Evolutionary conservation across 305 asterid species (phyloP).

Genomic region (Fraxinus latifolia): DNA sequence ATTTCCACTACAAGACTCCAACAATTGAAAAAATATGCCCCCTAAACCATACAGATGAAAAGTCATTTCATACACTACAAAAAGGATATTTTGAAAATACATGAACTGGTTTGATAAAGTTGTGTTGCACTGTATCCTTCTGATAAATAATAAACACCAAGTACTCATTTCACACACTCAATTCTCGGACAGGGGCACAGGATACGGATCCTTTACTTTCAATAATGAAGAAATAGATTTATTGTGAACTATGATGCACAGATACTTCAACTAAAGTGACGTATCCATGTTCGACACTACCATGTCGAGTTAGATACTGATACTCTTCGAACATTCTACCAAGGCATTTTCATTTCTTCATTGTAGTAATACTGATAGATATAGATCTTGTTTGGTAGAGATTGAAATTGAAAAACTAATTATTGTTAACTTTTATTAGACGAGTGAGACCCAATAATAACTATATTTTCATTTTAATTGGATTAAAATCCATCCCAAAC

Average conservation of each 20-base stretch:
- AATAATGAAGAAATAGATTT: not conserved
- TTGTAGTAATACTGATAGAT: not conserved
- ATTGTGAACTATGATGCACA: not conserved
- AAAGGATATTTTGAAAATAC: not conserved
- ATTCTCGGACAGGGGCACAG: not conserved
- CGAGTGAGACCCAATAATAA: too few relatives aligned
- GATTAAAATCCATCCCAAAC: too few relatives aligned
- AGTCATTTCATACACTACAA: not conserved
- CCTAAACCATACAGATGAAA: slow-evolving; percentile 1
- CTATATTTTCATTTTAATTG: too few relatives aligned
- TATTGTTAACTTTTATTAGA: too few relatives aligned
- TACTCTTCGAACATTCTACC: not conserved
- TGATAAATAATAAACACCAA: not conserved
- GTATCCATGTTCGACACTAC: not conserved
- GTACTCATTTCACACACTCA: not conserved
- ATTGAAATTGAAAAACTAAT: too few relatives aligned
- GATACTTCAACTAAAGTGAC: not conserved
- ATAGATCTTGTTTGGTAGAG: too few relatives aligned
- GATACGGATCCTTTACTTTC: not conserved
- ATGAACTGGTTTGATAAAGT: not conserved
- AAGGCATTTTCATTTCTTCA: not conserved
- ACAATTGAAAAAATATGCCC: not conserved
- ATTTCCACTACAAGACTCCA: not conserved
- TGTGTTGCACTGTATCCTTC: not conserved
- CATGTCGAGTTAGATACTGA: not conserved